Evolutionary conservation across 148 eudicot species (phyloP), one percentile per base, ranked within the genome.

Genomic region (Pharnaceum exiguum): DNA sequence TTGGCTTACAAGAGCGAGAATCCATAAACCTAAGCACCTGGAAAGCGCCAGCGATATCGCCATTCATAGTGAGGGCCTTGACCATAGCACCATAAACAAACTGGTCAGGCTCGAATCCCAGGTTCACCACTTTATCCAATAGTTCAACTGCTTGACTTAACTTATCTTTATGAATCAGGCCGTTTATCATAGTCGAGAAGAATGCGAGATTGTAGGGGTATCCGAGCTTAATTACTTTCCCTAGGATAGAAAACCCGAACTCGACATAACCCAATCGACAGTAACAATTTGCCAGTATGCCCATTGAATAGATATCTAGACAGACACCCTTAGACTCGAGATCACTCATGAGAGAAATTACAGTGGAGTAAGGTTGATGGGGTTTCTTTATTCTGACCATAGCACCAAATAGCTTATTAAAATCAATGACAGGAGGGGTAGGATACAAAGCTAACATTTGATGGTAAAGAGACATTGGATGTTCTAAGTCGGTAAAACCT

Each of bases 41-140:
- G 3, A 60, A 45, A 24, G 65, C 65, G 16, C 45, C 44, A 19
- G 16, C 55, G 35, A 33, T 35, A 31, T 47, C 9, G 28, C 65
- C 55, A 10, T 21, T 15, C 28, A n/a, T 17, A 25, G 45, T 33
- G 3, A 60, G 55, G 17, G 54, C 65, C 24, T 60, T 60, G 30
- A 60, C n/a, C 29, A 60, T 47, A 60, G 55, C 18, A 9, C 32
- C 55, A 9, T 35, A 60, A 2, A 55, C 48, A 0, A 35, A 21
- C 46, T 15, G 35, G 58, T 35, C 13, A 3, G 61, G 49, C 42
- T 27, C 33, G 1, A 16, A 7, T 0, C 61, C 36, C 7, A 57
- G 36, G 1, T 42, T 57, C n/a, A 57, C 37, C 6, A 27, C 4
- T 0, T 26, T 40, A 42, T 57, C 49, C 4, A 57, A 42, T 16